Conservation (phyloP, 306 rosid species). For the Mimosa bimucronata region DNA sequence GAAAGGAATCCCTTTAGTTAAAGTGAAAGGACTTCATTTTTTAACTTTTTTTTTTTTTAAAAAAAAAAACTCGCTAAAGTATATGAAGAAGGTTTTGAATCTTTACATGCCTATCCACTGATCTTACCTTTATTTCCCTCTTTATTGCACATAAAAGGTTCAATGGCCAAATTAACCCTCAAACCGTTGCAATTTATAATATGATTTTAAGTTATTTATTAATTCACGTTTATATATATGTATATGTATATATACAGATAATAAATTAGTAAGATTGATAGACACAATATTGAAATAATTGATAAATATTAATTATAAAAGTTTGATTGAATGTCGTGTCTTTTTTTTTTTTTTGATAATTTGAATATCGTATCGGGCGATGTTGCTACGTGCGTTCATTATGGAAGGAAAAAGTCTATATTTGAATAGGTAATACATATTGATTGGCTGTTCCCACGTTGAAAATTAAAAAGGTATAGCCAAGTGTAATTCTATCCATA, state of each 20-base stretch:
- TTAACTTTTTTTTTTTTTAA: neutral
- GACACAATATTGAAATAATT: neutral
- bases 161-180: neutral
- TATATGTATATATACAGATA: neutral
- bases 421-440: neutral
- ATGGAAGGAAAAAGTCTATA: neutral
- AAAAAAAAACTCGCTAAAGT: neutral
- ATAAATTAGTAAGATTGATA: neutral
- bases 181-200: neutral
- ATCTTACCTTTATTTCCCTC: neutral
- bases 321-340: neutral
- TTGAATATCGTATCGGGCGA: neutral
- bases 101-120: neutral
- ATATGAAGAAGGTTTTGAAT: neutral
- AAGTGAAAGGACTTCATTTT: neutral
- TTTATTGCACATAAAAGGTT: neutral
- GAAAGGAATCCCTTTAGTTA: neutral
- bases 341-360: no score
- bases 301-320: neutral
- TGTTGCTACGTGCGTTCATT: neutral
- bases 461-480: neutral
- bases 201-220: neutral
- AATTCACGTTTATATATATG: neutral
- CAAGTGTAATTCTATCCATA: neutral
- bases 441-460: neutral